Evolutionary conservation across 805 yeast species (phyloP).

Genomic region (Ascoidea asiatica): DNA sequence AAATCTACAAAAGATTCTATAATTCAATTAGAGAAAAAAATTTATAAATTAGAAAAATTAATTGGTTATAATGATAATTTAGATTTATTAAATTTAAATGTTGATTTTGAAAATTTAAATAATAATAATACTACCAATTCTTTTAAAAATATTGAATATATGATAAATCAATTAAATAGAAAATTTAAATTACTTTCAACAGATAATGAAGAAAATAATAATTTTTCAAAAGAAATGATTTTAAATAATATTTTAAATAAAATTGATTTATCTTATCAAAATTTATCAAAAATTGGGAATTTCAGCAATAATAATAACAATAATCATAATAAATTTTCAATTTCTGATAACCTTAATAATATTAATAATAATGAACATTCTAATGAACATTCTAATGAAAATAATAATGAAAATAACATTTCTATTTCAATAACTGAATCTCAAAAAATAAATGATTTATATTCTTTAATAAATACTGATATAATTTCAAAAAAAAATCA

Average conservation of each 20-base stretch:
- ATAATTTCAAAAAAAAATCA: background rate
- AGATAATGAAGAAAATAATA: background rate
- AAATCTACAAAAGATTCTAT: too few species aligned
- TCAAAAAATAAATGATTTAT: conserved; percentile 3
- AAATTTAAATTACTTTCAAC: conserved; percentile 5
- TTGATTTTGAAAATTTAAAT: background rate
- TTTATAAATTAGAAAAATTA: conserved; percentile 6
- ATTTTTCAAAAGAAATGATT: background rate
- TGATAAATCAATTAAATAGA: conserved; percentile 7
- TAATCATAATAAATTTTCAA: background rate
- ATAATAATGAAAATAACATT: background rate
- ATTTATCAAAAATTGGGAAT: background rate
- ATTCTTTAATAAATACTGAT: background rate
- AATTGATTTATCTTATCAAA: background rate
- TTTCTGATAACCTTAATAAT: background rate
- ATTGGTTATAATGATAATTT: conserved; percentile 6
- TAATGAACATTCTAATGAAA: background rate
- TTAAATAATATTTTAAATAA: conserved; percentile 2
- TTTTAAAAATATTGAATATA: conserved; percentile 5
- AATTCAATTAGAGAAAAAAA: conserved; percentile 6
- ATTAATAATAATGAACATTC: too few species aligned
- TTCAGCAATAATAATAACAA: too few species aligned
- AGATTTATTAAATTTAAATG: background rate
- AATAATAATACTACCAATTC: background rate
- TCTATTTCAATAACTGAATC: background rate